Evolutionary conservation across 2,329 filamentous ascomycete genomes (phyloP), one percentile per base, ranked within the genome.

Genomic region (Camillea tinctor): DNA sequence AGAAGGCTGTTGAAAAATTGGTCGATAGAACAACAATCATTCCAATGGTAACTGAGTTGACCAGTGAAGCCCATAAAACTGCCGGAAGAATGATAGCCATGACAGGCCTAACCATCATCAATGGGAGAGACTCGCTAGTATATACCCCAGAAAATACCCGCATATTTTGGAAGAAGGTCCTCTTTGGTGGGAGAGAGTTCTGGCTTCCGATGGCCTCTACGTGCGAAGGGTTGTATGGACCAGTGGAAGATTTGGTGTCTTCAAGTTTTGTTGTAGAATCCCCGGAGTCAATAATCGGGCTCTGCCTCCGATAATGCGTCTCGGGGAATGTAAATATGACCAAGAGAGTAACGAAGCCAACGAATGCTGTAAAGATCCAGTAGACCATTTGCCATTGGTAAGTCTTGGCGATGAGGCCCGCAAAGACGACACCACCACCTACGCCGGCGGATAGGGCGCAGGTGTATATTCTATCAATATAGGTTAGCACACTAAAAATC

Each of bases 271-370:
- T 26, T 6, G 51, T 8, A 20, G 51, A 23, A 11, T 40, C 3
- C 30, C n/a, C 19, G 5, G 51, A 15, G n/a, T 44, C 30, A 26
- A 54, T 9, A 6, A 60, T 55, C 30, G 63, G 61, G 50, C 62
- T 57, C 24, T 49, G 64, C 49, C 54, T 62, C 58, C 26, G 59
- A 76, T 50, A 56, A 9, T 19, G 17, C 13, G 54, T 79, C 62
- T 79, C 77, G 0, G 77, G 76, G 54, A 79, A 71, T n/a, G 75
- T 77, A 63, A 79, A 72, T 56, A 75, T 67, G 11, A 75, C 70
- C 5, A 79, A 58, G 2, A 77, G 20, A 0, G 72, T 71, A 5
- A 70, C 57, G 9, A 58, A 57, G 9, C 72, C 74, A 40, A 77
- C 72, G 13, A 78, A 57, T 15, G 71, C 76, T 2, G 69, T 65